These are phyloP conservation scores for Aureobasidium sp. DNA, from an alignment of 2,329 filamentous ascomycete species.

Conservation along the genomic window DNA sequence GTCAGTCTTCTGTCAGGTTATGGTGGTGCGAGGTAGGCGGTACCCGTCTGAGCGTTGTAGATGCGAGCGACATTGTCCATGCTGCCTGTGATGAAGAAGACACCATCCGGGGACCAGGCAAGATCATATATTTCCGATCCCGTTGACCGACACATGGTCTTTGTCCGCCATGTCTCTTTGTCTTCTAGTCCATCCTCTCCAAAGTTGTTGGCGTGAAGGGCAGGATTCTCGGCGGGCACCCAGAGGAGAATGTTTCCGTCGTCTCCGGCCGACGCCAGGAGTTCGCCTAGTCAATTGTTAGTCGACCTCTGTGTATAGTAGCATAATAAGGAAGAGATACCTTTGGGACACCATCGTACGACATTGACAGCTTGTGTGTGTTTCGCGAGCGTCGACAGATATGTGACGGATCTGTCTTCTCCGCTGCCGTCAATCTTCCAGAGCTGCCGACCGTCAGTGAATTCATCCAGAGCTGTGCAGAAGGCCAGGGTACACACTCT, in stretches of 20 bases:
- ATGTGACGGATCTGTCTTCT: slow-evolving; percentile 82
- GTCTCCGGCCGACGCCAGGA: slow-evolving; percentile 89
- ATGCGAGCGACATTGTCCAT: slow-evolving; percentile 99
- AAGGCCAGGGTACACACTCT: too few relatives aligned
- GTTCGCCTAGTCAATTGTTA: slow-evolving; percentile 58
- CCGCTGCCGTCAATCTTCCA: slow-evolving; percentile 85
- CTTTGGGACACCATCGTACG: slow-evolving; percentile 89
- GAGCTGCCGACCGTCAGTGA: slow-evolving; percentile 48
- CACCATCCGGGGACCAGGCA: slow-evolving; percentile 95
- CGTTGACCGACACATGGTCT: slow-evolving; percentile 94
- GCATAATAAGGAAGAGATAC: slow-evolving; percentile 43
- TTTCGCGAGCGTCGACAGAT: slow-evolving; percentile 83
- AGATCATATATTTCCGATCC: slow-evolving; percentile 97
- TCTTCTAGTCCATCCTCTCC: slow-evolving; percentile 84
- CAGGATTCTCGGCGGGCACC: slow-evolving; percentile 76
- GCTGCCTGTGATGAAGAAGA: slow-evolving; percentile 95
- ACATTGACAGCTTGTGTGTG: slow-evolving; percentile 98
- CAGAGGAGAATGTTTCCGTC: slow-evolving; percentile 96
- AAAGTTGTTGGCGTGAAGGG: slow-evolving; percentile 53
- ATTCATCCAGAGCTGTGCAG: slow-evolving; percentile 19
- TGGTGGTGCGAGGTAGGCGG: slow-evolving; percentile 23
- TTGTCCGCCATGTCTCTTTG: slow-evolving; percentile 93
- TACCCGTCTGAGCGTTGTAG: slow-evolving; percentile 88
- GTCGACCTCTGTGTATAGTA: background rate
- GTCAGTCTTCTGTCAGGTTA: slow-evolving; percentile 19